Evolutionary conservation across 306 rosid genomes (phyloP).

Genomic region (Citrullus mucosospermus): DNA sequence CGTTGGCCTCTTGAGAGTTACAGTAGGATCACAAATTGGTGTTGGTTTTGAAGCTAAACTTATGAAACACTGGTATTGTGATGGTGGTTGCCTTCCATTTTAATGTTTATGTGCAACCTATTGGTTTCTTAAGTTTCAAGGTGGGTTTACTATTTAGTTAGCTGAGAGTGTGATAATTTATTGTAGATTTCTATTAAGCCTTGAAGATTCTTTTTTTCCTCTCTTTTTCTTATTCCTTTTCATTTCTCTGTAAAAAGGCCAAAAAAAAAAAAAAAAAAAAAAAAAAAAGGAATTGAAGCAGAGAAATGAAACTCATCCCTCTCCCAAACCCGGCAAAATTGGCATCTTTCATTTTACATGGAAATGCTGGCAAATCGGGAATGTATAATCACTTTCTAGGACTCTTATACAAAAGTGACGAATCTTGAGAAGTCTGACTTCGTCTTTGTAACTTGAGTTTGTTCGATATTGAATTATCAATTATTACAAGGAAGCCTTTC

Average conservation of each 20-base stretch:
- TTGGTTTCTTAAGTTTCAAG: constrained; percentile 1
- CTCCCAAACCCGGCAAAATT: not conserved
- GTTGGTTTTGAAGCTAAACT: not conserved
- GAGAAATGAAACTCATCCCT: not conserved
- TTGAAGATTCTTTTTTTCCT: not conserved
- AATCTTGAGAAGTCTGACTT: not conserved
- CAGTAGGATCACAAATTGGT: not conserved
- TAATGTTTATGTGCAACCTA: not conserved
- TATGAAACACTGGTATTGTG: not conserved
- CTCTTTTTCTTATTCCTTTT: not conserved
- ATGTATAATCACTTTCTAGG: not conserved
- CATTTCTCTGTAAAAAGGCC: not conserved
- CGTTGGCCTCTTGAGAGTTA: not conserved
- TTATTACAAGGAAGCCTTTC: not conserved
- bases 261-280: not conserved
- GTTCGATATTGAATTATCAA: not conserved
- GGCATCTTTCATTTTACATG: not conserved
- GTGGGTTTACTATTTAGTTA: constrained; percentile 31
- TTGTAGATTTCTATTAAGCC: constrained; percentile 10
- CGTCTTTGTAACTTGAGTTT: not conserved
- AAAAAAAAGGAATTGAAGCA: not conserved
- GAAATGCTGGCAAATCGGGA: not conserved
- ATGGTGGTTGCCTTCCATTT: not conserved
- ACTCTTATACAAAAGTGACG: not conserved
- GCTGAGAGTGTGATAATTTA: constrained; percentile 24